Base-by-base conservation (phyloP, 345 rosid genomes). In the Passiflora organensis region DNA sequence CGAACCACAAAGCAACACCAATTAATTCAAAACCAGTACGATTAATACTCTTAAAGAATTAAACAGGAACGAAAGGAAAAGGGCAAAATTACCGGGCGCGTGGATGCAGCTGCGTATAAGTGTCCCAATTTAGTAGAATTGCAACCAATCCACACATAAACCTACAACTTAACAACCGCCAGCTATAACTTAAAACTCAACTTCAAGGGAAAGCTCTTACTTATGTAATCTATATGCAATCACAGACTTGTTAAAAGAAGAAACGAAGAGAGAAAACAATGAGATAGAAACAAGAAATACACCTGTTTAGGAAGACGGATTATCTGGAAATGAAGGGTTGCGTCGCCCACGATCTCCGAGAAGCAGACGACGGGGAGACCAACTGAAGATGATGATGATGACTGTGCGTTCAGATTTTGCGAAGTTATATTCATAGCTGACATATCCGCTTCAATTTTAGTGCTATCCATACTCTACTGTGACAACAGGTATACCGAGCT, bases 101-200 rank as follows among this genome's bases (percentile, higher is more conserved):
- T 91, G 47, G 86, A 51, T 25, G 91, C 94, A 62, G 99, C 95
- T 22, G 96, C 99, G 67, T 84, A 84, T 48, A 84, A 57, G 47
- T 61, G 79, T 22, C 95, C 96, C 16, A 93, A 73, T 54, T 84
- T 85, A 10, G 79, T 51, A 56, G 95, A 86, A 62, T 80, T 86
- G 62, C 78, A 82, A 54, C 94, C 87, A 16, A 89, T 59, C 96
- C 98, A 89, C 10, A 86, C 89, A 48, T 84, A 89, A 43, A 93
- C 81, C 95, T 89, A 22, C 56, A 28, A 38, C 13, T 10, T 49
- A 24, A 22, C 2, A 16, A 28, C 9, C 5, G 54, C 3, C 19
- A 48, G 22, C n/a, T 4, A 21, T 18, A 48, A 16, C 13, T 18
- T n/a, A n/a, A 17, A 5, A 44, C 23, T 10, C 9, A 18, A 8